A percentile compares a stretch with the other conserved stretches of the same genome.
Evolutionary conservation across 2,329 filamentous ascomycete species (phyloP).

Genomic region (Paecilomyces formosus): DNA sequence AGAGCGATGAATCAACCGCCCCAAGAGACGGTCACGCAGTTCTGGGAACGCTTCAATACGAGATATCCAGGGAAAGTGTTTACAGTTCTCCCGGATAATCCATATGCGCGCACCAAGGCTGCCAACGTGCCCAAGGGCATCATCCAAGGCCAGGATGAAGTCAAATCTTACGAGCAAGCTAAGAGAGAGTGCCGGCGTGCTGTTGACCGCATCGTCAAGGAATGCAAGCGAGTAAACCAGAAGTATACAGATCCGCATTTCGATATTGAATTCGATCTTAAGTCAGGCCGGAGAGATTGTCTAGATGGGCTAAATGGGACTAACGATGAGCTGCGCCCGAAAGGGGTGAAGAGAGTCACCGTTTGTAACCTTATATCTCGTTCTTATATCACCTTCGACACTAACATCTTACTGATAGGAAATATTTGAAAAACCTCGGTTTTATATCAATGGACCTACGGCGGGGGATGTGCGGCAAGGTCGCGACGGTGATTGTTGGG

Average conservation of each 20-base stretch:
- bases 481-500: constrained; percentile 75
- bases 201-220: constrained; percentile 50
- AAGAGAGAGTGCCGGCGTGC: constrained; percentile 58
- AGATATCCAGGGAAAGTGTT: constrained; percentile 66
- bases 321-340: constrained; percentile 47
- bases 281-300: constrained; percentile 48
- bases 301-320: constrained; percentile 38
- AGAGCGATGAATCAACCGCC: constrained; percentile 50
- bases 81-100: constrained; percentile 62
- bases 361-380: constrained; percentile 23
- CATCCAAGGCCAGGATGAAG: constrained; percentile 49
- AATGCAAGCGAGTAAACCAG: constrained; percentile 70
- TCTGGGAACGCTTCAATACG: constrained; percentile 65
- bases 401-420: constrained; percentile 43
- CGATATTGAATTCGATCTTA: constrained; percentile 71
- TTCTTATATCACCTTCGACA: constrained; percentile 8
- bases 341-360: constrained; percentile 65
- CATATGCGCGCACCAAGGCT: constrained; percentile 55
- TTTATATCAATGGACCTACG: constrained; percentile 69
- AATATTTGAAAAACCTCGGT: constrained; percentile 68
- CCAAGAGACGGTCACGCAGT: constrained; percentile 62
- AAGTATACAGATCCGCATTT: constrained; percentile 85
- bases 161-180: constrained; percentile 66
- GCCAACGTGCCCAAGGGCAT: constrained; percentile 49
- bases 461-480: constrained; percentile 75